phyloP scores from a whole-genome alignment of 192 early-diverging fungal species.

The Pilobolus umbonatus region DNA sequence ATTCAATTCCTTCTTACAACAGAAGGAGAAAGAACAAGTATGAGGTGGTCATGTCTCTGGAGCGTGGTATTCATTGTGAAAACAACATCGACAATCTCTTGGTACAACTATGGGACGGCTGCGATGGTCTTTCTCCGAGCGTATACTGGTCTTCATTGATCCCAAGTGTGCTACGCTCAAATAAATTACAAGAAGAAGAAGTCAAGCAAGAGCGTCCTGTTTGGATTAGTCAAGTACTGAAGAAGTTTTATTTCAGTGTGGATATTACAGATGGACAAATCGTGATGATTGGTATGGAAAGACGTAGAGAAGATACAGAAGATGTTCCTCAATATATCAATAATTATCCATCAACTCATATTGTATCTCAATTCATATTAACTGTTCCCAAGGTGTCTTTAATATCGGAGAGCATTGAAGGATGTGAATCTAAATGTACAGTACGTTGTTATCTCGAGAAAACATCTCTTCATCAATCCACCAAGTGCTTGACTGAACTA shows the following conservation, averaged over 20 bases:
- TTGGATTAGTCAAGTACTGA: neutral
- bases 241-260: neutral
- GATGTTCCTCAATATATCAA: neutral
- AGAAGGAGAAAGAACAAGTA: neutral
- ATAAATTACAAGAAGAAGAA: neutral
- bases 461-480: neutral
- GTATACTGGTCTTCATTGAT: neutral
- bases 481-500: neutral
- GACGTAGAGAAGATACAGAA: neutral
- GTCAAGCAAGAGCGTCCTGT: neutral
- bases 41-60: neutral
- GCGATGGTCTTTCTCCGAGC: neutral
- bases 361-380: neutral
- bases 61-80: neutral
- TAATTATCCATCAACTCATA: neutral
- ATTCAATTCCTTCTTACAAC: too few species aligned
- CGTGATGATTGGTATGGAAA: neutral
- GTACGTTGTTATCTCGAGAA: slow-evolving; percentile 1
- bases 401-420: neutral
- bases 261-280: slow-evolving; percentile 3
- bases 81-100: neutral
- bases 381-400: neutral
- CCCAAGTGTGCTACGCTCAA: too few species aligned
- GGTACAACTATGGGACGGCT: neutral
- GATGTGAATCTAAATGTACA: neutral